These are phyloP conservation scores for Patellifolia procumbens DNA, from an alignment of 179 eudicot genomes.

Conservation along the genomic window DNA sequence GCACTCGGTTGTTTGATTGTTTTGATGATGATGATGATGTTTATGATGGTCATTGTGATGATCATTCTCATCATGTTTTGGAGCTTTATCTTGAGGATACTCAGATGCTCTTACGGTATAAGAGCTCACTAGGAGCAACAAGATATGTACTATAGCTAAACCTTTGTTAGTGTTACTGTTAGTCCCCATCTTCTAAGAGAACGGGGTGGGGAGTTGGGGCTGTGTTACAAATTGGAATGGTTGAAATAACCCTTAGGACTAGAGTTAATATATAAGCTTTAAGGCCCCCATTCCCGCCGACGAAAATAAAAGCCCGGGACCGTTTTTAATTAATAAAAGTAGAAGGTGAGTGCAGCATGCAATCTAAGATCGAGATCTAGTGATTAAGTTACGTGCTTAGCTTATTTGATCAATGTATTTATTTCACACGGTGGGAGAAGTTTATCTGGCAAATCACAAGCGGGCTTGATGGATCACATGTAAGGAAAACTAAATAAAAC, in stretches of 20 bases:
- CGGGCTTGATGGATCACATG: slow-evolving; percentile 20
- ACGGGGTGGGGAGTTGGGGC: not conserved
- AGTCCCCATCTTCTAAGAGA: slow-evolving; percentile 12
- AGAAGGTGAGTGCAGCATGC: not conserved
- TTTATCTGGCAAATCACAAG: not conserved
- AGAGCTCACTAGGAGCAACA: slow-evolving; percentile 10
- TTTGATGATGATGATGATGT: not conserved
- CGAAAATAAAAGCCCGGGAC: no score
- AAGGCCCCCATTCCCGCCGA: not conserved
- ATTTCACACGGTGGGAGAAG: not conserved
- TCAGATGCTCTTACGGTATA: not conserved
- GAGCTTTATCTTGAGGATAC: not conserved
- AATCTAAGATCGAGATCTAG: slow-evolving; percentile 19
- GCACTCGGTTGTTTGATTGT: not conserved
- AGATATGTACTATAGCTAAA: not conserved
- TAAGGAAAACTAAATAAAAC: not conserved
- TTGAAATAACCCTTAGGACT: not conserved
- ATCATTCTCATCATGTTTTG: not conserved
- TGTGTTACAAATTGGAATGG: not conserved
- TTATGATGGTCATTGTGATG: slow-evolving; percentile 8
- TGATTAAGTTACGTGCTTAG: slow-evolving; percentile 12
- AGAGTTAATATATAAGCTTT: not conserved
- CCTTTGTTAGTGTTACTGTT: not conserved
- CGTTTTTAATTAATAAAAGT: no score
- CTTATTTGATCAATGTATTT: not conserved